Evolutionary conservation across 2,329 filamentous ascomycete species (phyloP), one percentile per base, ranked within the genome.

Genomic region (Pseudocercospora crystallina): DNA sequence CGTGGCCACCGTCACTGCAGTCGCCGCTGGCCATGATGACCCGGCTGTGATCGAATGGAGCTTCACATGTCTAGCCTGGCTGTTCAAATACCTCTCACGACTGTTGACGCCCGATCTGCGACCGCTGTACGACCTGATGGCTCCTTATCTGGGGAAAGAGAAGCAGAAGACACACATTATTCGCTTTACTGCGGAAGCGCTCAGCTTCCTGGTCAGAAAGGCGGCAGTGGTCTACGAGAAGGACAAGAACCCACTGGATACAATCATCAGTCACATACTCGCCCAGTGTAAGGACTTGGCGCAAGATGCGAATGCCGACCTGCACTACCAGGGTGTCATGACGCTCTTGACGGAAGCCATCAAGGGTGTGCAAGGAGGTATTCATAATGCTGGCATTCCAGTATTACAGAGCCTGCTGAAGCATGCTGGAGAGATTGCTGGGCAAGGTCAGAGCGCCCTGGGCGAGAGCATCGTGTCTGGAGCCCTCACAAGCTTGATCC

Each of bases 1-100:
- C 20, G 82, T 99, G 51, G 80, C 78, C 47, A 76, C 95, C 47
- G 83, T 99, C 47, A 82, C 89, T 34, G 82, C 83, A 12, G 81
- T 97, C 58, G 91, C 90, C 9, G 85, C 85, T 47, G 87, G 83
- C 62, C 83, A 89, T 46, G 80, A 87, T 49, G 86, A 89, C 64
- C 63, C 66, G 49, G 85, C 89, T 20, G 90, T 95, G n/a, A 89
- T 97, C 43, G 94, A 99, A 73, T 97, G 92, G 91, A 92, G 89
- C 43, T 99, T 99, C 72, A 90, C 86, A 10, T 91, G 89, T 61
- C 77, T 99, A 49, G 90, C 94, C 39, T 99, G 95, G 78, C 78
- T 97, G 35, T 96, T 99, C 81, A 99, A 99, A 68, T 97, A 97
- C 66, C 81, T 99, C 5, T 95, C 90, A 2, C 85, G 89, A 57